phyloP scores from a whole-genome alignment of 805 yeast genomes.

The Candida takata region DNA sequence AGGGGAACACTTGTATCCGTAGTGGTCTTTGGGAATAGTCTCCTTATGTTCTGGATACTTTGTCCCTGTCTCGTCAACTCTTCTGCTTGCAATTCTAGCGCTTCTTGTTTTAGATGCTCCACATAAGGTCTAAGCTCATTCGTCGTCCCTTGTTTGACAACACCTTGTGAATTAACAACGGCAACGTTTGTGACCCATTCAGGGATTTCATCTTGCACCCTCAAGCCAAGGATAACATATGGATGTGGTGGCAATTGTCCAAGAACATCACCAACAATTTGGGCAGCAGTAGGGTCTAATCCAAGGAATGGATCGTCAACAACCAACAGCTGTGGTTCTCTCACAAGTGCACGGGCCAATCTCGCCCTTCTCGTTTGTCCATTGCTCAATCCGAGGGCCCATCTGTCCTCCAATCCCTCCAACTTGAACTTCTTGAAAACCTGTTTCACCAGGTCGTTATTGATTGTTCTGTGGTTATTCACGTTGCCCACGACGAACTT shows the following conservation, averaged over 20 bases:
- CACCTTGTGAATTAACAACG: constrained; percentile 49
- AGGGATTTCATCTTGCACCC: constrained; percentile 73
- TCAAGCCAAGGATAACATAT: constrained; percentile 63
- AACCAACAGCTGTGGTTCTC: constrained; percentile 56
- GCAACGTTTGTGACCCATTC: constrained; percentile 73
- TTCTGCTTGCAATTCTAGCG: constrained; percentile 11
- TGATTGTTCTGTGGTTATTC: constrained; percentile 25
- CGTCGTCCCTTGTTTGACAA: constrained; percentile 42
- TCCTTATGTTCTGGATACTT: constrained; percentile 14
- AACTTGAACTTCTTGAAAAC: constrained; percentile 48
- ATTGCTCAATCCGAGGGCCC: constrained; percentile 84
- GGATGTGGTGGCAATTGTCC: constrained; percentile 37
- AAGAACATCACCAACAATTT: constrained; percentile 51
- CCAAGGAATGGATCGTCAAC: constrained; percentile 94
- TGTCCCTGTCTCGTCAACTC: constrained; percentile 10
- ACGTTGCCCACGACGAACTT: constrained; percentile 50
- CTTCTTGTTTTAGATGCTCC: constrained; percentile 14
- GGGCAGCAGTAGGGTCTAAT: constrained; percentile 68
- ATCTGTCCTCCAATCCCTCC: constrained; percentile 51
- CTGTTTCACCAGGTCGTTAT: constrained; percentile 30
- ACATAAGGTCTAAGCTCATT: constrained; percentile 21
- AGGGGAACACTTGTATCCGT: constrained; percentile 14
- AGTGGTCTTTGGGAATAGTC: constrained; percentile 13
- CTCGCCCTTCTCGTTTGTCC: constrained; percentile 93
- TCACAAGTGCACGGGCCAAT: constrained; percentile 65